Base-by-base conservation (phyloP, 2,329 filamentous ascomycete genomes). In the Trichophyton mentagrophytes region DNA sequence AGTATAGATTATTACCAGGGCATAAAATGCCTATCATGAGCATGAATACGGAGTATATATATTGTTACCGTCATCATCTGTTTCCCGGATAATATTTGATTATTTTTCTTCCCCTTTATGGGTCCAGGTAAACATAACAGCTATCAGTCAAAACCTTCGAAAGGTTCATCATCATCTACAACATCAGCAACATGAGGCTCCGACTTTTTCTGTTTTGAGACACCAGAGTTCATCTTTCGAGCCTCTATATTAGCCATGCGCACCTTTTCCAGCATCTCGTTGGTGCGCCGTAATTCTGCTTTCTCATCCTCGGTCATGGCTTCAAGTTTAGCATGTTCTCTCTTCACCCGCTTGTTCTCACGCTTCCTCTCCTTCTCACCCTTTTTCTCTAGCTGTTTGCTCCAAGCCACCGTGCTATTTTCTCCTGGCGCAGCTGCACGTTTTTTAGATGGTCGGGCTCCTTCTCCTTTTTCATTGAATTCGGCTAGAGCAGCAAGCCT, bases 221-320 rank as follows among this genome's bases (percentile, higher is more conserved):
- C 9, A 17, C 4, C 36, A 3, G 27, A 42, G 3, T 57, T 57
- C 55, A 25, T 59, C 30, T 55, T 55, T 13, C 51, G 13, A 13
- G 51, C 27, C 51, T 55, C 30, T 33, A 55, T 36, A 61, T 85
- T 87, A 72, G 80, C 76, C 68, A 71, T 76, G 67, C 85, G 78
- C n/a, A 91, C 80, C 68, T 85, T 74, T 25, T 78, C 77, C 57
- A 91, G 79, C 76, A 91, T 76, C 9, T 79, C 75, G 65, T 87
- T 78, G 11, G 89, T 78, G 70, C 88, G 82, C 66, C 73, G 78
- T 66, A 84, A 79, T 70, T 85, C 80, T 38, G 78, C 73, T 73
- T 80, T 85, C 72, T 90, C 84, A 61, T 84, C 82, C 2, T 86
- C 83, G n/a, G 83, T 88, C 82, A 92, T 85, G 62, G 78, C 80